A percentile compares a stretch with the other conserved stretches of the same genome.
phyloP scores from a whole-genome alignment of 495 filamentous ascomycete genomes.

The Hypomontagnella submonticulosa region DNA sequence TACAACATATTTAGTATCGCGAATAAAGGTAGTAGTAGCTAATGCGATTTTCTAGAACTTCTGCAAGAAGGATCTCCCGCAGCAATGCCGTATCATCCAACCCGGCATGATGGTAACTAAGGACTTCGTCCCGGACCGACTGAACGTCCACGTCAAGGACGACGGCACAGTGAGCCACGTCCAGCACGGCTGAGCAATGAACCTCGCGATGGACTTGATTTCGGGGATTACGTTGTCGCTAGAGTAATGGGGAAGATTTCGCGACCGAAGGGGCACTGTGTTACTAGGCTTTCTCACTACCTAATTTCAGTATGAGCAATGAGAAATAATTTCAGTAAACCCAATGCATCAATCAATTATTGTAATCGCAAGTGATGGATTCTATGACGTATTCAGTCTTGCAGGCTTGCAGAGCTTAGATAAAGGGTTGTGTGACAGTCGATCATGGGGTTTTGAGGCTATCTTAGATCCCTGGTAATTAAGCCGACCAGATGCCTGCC shows the following conservation, averaged over 20 bases:
- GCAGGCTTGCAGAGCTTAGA: no score
- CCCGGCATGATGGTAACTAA: constrained; percentile 66
- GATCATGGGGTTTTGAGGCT: no score
- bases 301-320: constrained; percentile 22
- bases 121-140: constrained; percentile 60
- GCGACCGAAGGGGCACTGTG: background rate
- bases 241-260: background rate
- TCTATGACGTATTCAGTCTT: no score
- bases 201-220: background rate
- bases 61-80: constrained; percentile 77
- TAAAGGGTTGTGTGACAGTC: no score
- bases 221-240: background rate
- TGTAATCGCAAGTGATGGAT: background rate
- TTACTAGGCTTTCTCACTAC: constrained; percentile 1
- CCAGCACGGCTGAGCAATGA: constrained; percentile 58
- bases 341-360: background rate
- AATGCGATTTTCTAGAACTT: constrained; percentile 66
- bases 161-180: constrained; percentile 81
- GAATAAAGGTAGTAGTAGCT: background rate
- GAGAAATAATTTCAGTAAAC: background rate
- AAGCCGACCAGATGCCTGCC: no score
- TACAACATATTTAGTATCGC: background rate
- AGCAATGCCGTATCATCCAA: constrained; percentile 72
- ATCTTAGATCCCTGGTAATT: no score
- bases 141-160: constrained; percentile 78